phyloP scores from a whole-genome alignment of 2,329 filamentous ascomycete genomes.

The Colletotrichum nymphaeae region DNA sequence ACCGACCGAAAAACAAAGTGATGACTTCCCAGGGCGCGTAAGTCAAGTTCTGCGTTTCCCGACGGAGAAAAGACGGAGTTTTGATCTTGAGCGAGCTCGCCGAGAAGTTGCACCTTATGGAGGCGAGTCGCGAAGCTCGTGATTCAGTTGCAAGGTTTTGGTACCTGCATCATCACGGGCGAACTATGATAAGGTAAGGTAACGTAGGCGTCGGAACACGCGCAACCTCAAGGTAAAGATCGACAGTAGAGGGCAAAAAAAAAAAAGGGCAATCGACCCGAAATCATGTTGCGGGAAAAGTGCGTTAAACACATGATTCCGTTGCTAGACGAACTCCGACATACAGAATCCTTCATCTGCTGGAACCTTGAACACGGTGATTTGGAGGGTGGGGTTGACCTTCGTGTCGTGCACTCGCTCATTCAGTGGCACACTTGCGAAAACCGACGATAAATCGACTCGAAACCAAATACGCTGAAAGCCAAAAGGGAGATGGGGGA shows the following conservation, averaged over 20 bases:
- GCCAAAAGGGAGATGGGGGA: no score
- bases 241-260: no score
- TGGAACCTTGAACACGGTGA: no score
- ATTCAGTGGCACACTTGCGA: neutral
- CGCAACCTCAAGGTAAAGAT: no score
- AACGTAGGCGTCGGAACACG: no score
- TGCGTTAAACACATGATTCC: no score
- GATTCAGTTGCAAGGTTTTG: neutral
- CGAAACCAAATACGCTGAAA: neutral
- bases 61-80: neutral
- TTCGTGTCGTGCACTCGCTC: neutral
- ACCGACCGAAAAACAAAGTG: neutral
- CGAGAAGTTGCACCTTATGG: neutral
- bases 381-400: neutral
- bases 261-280: no score
- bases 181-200: no score
- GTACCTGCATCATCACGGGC: neutral
- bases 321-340: neutral
- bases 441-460: neutral
- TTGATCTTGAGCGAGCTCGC: neutral
- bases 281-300: no score
- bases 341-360: no score
- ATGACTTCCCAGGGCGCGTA: neutral
- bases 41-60: neutral
- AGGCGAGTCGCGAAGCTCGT: no score